Base-by-base conservation (phyloP, 495 filamentous ascomycete genomes). In the Pyrenula massariospora region DNA sequence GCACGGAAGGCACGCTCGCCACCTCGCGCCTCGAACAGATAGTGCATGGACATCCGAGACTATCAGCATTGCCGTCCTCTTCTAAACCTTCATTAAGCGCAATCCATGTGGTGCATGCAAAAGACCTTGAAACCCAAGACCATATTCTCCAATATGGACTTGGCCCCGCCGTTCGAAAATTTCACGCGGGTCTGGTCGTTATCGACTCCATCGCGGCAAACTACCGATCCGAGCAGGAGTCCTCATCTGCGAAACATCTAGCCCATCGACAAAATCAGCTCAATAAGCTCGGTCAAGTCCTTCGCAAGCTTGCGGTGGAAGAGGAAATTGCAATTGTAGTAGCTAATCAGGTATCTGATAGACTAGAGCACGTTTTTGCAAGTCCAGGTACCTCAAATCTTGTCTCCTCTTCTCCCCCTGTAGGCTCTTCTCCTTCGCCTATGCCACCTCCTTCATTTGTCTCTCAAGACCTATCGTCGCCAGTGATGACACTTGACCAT, bases 331-430 rank as follows among this genome's bases (percentile, higher is more conserved):
- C 93, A 11, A 77, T 98, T 24, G 91, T 97, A 2, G 84, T 96
- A 1, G 85, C 91, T 10, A 98, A 98, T 64, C 93, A 98, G 66
- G 94, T 98, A n/a, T 84, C 86, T 2, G 93, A 98, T 71, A 81
- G 89, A 5, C 95, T 98, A 62, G 71, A 75, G 12, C 59, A 62
- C 12, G 31, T 60, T 19, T 60, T 31, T 63, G n/a, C 55, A 66
- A 25, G 0, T 63, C 57, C 53, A 47, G 12, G 2, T 56, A 57
- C 23, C 54, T 55, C 57, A 23, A 55, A 54, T 58, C 52, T 60
- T 57, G 51, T 52, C 60, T 64, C 24, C 56, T 75, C 24, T 50
- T 67, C 52, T 53, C 56, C 54, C 62, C 68, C 56, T 62, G 58
- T 62, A 3, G 48, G 58, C 8, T 59, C 67, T 0, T 61, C 68